phyloP scores from a whole-genome alignment of 2,329 filamentous ascomycete genomes.

The Herpotrichia juniperi region DNA sequence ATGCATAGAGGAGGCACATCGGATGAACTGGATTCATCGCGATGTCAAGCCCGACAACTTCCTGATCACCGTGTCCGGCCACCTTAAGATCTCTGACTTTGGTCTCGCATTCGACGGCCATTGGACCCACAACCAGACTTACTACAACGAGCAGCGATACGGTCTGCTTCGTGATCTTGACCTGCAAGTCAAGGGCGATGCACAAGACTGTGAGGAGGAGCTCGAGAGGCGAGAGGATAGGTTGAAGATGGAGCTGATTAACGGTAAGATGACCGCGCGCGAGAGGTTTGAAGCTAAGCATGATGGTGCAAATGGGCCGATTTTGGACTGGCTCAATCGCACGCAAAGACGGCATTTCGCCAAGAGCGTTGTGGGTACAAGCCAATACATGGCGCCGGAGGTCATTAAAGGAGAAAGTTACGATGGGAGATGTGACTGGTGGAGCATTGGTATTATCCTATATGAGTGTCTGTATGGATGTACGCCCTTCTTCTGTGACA shows the following conservation, averaged over 20 bases:
- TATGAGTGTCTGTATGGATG: constrained; percentile 94
- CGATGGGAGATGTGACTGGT: constrained; percentile 95
- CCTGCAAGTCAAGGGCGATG: constrained; percentile 75
- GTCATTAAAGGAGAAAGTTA: constrained; percentile 82
- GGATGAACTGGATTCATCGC: constrained; percentile 87
- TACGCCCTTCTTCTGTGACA: constrained; percentile 85
- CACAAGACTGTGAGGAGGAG: constrained; percentile 66
- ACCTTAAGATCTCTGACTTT: constrained; percentile 96
- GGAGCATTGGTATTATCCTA: constrained; percentile 92
- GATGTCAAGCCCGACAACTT: constrained; percentile 99
- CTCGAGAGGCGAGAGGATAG: constrained; percentile 31
- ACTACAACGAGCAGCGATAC: constrained; percentile 84
- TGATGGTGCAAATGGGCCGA: constrained; percentile 32
- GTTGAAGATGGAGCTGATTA: constrained; percentile 46
- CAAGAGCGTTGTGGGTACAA: constrained; percentile 88
- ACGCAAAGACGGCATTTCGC: constrained; percentile 71
- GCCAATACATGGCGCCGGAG: constrained; percentile 98
- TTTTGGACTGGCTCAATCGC: constrained; percentile 52
- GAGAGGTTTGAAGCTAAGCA: constrained; percentile 27
- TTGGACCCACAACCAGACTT: constrained; percentile 88
- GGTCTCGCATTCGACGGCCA: constrained; percentile 94
- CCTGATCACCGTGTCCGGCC: constrained; percentile 83
- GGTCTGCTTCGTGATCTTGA: constrained; percentile 77
- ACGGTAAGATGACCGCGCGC: constrained; percentile 21
- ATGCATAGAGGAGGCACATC: constrained; percentile 90